Evolutionary conservation across 371 early-diverging fungal genomes (phyloP).

Genomic region (Rhizopus microsporus): DNA sequence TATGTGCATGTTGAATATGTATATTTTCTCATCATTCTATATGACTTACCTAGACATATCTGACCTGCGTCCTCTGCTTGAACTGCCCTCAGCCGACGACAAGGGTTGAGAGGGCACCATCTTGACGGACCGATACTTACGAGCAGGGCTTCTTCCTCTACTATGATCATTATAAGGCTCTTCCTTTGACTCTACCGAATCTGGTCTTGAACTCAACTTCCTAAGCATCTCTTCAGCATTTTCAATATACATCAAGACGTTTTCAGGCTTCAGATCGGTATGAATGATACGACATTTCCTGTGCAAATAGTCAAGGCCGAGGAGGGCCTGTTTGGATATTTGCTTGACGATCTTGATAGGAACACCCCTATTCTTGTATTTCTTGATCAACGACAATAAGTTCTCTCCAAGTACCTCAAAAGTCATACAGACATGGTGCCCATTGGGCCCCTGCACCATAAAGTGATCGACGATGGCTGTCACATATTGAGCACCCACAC

Average conservation of each 20-base stretch:
- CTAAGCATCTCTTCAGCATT: slow-evolving; percentile 74
- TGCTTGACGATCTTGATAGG: slow-evolving; percentile 86
- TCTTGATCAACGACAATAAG: slow-evolving; percentile 80
- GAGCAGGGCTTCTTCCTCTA: slow-evolving; percentile 36
- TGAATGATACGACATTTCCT: slow-evolving; percentile 95
- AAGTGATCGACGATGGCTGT: slow-evolving; percentile 91
- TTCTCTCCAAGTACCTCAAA: slow-evolving; percentile 98
- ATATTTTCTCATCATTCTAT: not conserved
- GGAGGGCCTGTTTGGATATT: slow-evolving; percentile 84
- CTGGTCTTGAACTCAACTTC: slow-evolving; percentile 10
- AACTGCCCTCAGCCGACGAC: slow-evolving; percentile 16
- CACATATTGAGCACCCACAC: slow-evolving; percentile 67
- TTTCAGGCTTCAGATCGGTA: slow-evolving; percentile 98
- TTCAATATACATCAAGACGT: slow-evolving; percentile 89
- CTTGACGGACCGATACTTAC: slow-evolving; percentile 29
- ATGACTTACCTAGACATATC: not conserved
- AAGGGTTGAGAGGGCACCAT: slow-evolving; percentile 45
- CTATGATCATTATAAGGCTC: slow-evolving; percentile 13
- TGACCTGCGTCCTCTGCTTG: not conserved
- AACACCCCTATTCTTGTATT: slow-evolving; percentile 81
- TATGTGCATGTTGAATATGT: not conserved
- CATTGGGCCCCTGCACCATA: slow-evolving; percentile 86
- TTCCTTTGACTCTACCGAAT: not conserved
- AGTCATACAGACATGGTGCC: slow-evolving; percentile 94
- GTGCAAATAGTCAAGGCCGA: slow-evolving; percentile 93